Evolutionary conservation across 2,329 filamentous ascomycete species (phyloP).

Genomic region (Penicillium sp.): DNA sequence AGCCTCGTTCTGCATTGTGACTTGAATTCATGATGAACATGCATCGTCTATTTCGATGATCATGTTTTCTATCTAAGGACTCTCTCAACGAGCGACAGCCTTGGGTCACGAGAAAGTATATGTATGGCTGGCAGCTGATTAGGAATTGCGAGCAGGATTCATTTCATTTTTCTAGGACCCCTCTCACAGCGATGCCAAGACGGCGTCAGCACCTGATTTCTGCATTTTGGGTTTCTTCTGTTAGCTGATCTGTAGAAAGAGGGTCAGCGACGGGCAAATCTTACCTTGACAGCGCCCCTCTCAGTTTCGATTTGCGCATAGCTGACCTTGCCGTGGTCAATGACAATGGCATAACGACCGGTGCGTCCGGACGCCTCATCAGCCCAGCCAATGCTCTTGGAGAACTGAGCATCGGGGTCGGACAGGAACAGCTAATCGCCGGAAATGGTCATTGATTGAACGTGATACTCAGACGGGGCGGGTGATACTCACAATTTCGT

Average conservation of each 20-base stretch:
- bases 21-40: background rate
- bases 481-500: conserved; percentile 61
- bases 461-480: background rate
- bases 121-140: background rate
- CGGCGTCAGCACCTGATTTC: conserved; percentile 42
- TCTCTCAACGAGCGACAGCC: background rate
- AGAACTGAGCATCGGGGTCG: conserved; percentile 74
- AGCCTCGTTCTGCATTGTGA: background rate
- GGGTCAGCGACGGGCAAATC: background rate
- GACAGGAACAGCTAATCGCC: conserved; percentile 70
- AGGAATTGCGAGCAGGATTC: background rate
- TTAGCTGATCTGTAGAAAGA: conserved; percentile 1
- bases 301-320: conserved; percentile 76
- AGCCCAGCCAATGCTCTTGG: conserved; percentile 76
- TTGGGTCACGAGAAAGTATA: background rate
- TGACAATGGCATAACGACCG: conserved; percentile 76
- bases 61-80: background rate
- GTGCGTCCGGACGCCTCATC: conserved; percentile 64
- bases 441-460: background rate
- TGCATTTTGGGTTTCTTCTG: conserved; percentile 9
- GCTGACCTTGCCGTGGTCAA: conserved; percentile 80
- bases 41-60: background rate
- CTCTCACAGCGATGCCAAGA: conserved; percentile 41
- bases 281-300: conserved; percentile 42
- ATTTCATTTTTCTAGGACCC: background rate